Evolutionary conservation across 1,284 basidiomycete genomes (phyloP).

Genomic region (Marasmius tenuissimus): DNA sequence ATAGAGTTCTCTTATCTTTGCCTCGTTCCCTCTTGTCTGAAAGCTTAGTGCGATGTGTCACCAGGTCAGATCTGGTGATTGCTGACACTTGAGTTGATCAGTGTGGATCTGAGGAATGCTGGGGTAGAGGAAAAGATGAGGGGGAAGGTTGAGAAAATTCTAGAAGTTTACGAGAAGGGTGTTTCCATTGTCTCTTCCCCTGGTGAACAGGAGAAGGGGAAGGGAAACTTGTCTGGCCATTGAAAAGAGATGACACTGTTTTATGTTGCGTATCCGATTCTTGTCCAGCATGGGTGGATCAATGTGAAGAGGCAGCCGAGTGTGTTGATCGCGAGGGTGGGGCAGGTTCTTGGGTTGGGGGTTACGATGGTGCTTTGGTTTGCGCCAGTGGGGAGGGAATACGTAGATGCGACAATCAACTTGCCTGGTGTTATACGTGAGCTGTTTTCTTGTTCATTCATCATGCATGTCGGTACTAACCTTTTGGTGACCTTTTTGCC

Average conservation of each 20-base stretch:
- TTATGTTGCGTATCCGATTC: constrained; percentile 12
- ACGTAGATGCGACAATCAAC: constrained; percentile 13
- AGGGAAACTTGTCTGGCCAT: background rate
- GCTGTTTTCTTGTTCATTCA: background rate
- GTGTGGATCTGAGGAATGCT: constrained; percentile 10
- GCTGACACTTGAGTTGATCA: no score
- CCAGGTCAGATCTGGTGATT: no score
- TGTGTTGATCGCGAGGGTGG: constrained; percentile 8
- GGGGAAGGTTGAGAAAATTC: constrained; percentile 8
- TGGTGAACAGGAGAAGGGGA: background rate
- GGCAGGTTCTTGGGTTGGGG: constrained; percentile 15
- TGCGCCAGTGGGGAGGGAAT: constrained; percentile 13
- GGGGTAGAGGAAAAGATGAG: constrained; percentile 9
- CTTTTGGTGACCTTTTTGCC: no score
- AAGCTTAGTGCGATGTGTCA: no score
- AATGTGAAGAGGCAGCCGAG: constrained; percentile 13
- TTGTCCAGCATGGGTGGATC: constrained; percentile 11
- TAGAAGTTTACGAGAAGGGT: constrained; percentile 1
- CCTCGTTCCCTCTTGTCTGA: no score
- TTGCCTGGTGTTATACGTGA: constrained; percentile 14
- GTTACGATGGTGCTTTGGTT: constrained; percentile 13
- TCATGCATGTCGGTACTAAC: background rate
- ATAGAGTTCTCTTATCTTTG: no score
- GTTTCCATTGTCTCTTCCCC: background rate
- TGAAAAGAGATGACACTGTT: constrained; percentile 13